Base-by-base conservation (phyloP, 164 flowering plant species). In the Piper betle region DNA sequence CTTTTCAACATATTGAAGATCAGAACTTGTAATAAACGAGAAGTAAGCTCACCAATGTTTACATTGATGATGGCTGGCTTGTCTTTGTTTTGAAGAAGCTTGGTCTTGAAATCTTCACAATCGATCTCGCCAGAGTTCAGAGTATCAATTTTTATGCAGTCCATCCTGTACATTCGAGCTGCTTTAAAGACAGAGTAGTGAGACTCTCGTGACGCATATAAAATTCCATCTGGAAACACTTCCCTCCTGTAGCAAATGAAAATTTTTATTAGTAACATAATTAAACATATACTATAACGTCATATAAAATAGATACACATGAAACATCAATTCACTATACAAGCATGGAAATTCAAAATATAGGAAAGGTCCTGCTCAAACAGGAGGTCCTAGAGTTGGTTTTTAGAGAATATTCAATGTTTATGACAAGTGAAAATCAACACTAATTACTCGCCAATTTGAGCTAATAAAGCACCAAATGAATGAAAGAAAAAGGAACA, bases 111-210 rank as follows among this genome's bases (percentile, higher is more conserved):
- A 73, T 88, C 92, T 25, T 68, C 60, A 62, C 97, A 91, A 71
- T 91, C 92, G 66, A 91, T 91, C 78, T 91, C 97, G 50, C 96
- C 97, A 46, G 94, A 82, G 39, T 76, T 55, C 48, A 82, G 69
- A 60, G 92, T 80, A 54, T 64, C 77, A 64, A 91, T 80, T 74
- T 85, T 91, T 57, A 73, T 75, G 54, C 96, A 88, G 9, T 85
- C 92, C 97, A 91, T 91, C 73, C 96, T 71, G 71, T 88, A 91
- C 97, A 91, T 91, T 57, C 96, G 74, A 60, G 97, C 94, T 42
- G 97, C 97, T 78, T 91, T 88, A 63, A 91, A 91, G 64, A 91
- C 73, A 57, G 97, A 91, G 70, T 91, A 91, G 75, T 91, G 97
- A 3, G 96, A 78, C 20, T 88, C 97, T 15, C 71, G 68, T 18